Evolutionary conservation across 2,329 filamentous ascomycete species (phyloP), one percentile per base, ranked within the genome.

Genomic region (Didymella glomerata): DNA sequence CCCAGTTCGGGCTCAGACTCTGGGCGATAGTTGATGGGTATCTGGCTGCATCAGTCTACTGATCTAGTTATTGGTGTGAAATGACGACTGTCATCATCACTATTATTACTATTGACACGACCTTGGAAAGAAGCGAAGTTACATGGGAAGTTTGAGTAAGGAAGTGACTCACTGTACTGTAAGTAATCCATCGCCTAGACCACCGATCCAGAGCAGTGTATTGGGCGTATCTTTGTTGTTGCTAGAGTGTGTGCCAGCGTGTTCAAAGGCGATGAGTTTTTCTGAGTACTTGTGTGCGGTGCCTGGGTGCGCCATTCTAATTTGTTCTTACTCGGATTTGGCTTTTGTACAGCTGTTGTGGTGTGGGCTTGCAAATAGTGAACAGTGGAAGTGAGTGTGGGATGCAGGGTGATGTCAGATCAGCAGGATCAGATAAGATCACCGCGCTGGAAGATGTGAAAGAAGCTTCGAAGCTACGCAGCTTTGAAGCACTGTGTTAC

Each of bases 181-280:
- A 62, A 90, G 85, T 58, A 89, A 85, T 1, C 89, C 89, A 74
- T 92, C 90, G 36, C 83, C 84, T 16, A 93, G 83, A 34, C 90
- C 90, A 61, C 88, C 89, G 62, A 92, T 83, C 77, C 90, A 90
- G 60, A 92, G 76, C 53, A 92, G 76, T 3, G 86, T 87, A 75
- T 91, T 32, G 73, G 78, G 57, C 30, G 3, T 7, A 11, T 28
- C 28, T 3, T 42, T 32, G 14, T 25, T 13, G 3, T 18, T 36
- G n/a, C 1, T 27, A 10, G 32, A 49, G 34, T 54, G 56, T 14
- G 40, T 25, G 2, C 56, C 56, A 6, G 73, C 68, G 56, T 81
- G 79, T 61, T 83, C 81, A 68, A 83, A 83, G 30, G 80, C 81
- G 57, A 76, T 66, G 58, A 81, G 73, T 25, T 70, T 68, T n/a